These are phyloP conservation scores for Lactifluus rugatus DNA, from an alignment of 768 basidiomycete species.

Conservation along the genomic window DNA sequence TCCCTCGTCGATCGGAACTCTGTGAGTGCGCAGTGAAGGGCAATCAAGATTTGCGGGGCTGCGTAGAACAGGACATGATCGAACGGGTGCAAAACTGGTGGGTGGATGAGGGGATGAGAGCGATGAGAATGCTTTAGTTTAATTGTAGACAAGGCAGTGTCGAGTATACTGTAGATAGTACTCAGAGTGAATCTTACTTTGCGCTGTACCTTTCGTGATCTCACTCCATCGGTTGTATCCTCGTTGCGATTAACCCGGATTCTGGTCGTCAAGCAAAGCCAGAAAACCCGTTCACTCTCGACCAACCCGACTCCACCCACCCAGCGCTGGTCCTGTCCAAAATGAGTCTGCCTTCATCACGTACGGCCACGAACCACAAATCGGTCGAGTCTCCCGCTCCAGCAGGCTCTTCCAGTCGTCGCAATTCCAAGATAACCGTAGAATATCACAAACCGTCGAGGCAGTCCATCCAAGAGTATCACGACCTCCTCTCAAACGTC, in stretches of 20 bases:
- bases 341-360: conserved; percentile 19
- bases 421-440: conserved; percentile 34
- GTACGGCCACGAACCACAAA: conserved; percentile 18
- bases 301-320: background rate
- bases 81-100: background rate
- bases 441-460: conserved; percentile 69
- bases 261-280: conserved; percentile 7
- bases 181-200: too few species aligned
- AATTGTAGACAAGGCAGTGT: too few species aligned
- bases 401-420: conserved; percentile 13
- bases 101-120: too few species aligned
- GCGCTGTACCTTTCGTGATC: too few species aligned
- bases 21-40: background rate
- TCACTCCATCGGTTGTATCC: conserved; percentile 6
- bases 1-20: too few species aligned
- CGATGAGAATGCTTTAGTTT: too few species aligned
- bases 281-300: background rate
- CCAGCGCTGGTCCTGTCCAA: background rate
- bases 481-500: conserved; percentile 57
- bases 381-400: conserved; percentile 15
- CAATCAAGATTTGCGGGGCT: background rate
- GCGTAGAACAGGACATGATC: background rate
- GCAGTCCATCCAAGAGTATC: conserved; percentile 69
- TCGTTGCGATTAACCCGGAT: conserved; percentile 5
- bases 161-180: too few species aligned